A percentile compares a stretch with the other conserved stretches of the same genome.
Conservation (phyloP, 1,284 basidiomycete genomes). For the Naganishia sp. region DNA sequence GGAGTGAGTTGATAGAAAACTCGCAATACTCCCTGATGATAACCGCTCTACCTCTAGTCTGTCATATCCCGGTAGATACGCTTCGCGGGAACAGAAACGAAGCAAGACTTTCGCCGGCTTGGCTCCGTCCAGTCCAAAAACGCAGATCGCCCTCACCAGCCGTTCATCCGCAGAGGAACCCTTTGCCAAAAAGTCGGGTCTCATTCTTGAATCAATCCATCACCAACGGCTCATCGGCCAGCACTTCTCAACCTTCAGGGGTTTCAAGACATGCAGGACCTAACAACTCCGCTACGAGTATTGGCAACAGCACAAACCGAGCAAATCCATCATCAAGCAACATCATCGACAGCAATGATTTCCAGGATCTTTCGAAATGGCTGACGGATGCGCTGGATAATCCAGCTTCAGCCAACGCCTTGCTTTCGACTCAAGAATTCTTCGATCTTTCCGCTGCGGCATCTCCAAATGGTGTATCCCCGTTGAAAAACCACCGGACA, state of each 20-base stretch:
- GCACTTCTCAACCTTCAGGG: neutral
- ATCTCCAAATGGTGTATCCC: constrained; percentile 19
- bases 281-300: neutral
- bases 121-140: constrained; percentile 81
- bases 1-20: constrained; percentile 61
- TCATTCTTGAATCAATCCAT: constrained; percentile 16
- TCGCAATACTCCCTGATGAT: neutral
- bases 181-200: constrained; percentile 28
- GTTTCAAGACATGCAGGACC: neutral
- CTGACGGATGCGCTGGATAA: constrained; percentile 36
- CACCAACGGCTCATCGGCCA: constrained; percentile 39
- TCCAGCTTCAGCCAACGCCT: constrained; percentile 33
- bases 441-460: constrained; percentile 33
- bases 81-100: constrained; percentile 57
- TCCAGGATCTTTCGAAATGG: constrained; percentile 31
- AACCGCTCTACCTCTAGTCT: constrained; percentile 59
- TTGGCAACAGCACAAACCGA: neutral
- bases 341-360: constrained; percentile 9
- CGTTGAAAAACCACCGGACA: constrained; percentile 3
- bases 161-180: constrained; percentile 20
- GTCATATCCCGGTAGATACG: constrained; percentile 78
- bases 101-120: constrained; percentile 67
- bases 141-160: constrained; percentile 48
- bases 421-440: constrained; percentile 35
- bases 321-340: neutral